Evolutionary conservation across 1,284 basidiomycete genomes (phyloP), one percentile per base, ranked within the genome.

Genomic region (Heterobasidion irregulare): DNA sequence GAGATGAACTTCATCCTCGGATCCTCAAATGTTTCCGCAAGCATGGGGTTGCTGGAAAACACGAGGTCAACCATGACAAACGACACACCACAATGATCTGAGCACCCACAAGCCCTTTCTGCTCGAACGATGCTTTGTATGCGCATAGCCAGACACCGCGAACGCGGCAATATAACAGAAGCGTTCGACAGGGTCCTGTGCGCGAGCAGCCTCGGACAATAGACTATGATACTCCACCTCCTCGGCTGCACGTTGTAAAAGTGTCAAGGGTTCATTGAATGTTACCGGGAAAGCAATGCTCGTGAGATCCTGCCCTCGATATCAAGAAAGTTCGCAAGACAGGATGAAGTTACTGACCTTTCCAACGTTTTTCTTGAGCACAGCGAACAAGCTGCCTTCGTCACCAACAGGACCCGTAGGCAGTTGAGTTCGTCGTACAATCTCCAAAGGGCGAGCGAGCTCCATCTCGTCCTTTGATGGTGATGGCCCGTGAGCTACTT

Each of bases 321-420:
- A 52, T 48, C 44, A 47, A 7, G 35, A 12, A 16, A 56, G 43
- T 13, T 52, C 35, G 15, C 36, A 10, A 38, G 16, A 19, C 9
- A 47, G 33, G 36, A 51, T 46, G 18, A 45, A 43, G 26, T 52
- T 34, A 18, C 26, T 9, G 38, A 54, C 90, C 76, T 94, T 94
- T 56, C 92, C 92, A 50, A 97, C 88, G 65, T 94, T 96, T 73
- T 94, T 96, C 73, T 93, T 93, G 53, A 97, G 71, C 56, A 96
- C 84, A 1, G 85, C 74, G 63, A 96, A 92, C 46, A 97, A 71
- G 61, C 89, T 93, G 4, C 92, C 89, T 71, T 97, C 94, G 57
- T 95, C 91, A 1, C 82, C 85, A 15, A 86, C 72, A n/a, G 79
- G 74, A 8, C 75, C 75, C 33, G 79, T 78, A 13, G 87, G 93